phyloP scores from a whole-genome alignment of 2,329 filamentous ascomycete genomes.

The Fusarium protoensiforme region DNA sequence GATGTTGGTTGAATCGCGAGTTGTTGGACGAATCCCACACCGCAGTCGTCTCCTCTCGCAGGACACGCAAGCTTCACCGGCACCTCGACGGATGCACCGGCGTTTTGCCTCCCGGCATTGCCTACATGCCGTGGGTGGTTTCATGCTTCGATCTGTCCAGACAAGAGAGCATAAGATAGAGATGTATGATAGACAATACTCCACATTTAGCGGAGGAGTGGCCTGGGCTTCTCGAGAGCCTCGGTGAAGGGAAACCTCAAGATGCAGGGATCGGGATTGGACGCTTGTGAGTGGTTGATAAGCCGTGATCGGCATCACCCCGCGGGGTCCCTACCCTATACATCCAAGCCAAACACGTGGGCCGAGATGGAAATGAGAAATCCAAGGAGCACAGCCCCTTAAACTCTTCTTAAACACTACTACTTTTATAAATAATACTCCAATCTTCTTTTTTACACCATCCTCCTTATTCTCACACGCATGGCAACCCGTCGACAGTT shows the following conservation, averaged over 20 bases:
- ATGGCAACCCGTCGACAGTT: too few relatives aligned
- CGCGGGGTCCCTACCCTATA: background rate
- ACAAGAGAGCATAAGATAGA: background rate
- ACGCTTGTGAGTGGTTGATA: background rate
- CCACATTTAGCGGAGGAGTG: background rate
- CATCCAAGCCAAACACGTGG: background rate
- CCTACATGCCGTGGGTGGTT: slow-evolving; percentile 14
- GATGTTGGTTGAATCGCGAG: background rate
- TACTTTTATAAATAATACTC: too few relatives aligned
- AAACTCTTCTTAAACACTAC: background rate
- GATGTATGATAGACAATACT: background rate
- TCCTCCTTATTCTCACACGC: too few relatives aligned
- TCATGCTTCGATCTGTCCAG: background rate
- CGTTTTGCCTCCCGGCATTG: slow-evolving; percentile 23
- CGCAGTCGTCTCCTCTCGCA: background rate
- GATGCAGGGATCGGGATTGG: background rate
- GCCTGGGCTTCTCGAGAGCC: background rate
- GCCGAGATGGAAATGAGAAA: background rate
- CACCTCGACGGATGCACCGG: slow-evolving; percentile 10
- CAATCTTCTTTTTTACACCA: too few relatives aligned
- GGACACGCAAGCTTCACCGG: slow-evolving; percentile 6
- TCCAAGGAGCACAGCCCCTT: background rate
- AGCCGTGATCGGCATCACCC: background rate
- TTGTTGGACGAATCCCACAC: background rate
- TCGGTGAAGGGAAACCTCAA: background rate